Base-by-base conservation (phyloP, 257 asterid species). In the Jacaranda mimosifolia region DNA sequence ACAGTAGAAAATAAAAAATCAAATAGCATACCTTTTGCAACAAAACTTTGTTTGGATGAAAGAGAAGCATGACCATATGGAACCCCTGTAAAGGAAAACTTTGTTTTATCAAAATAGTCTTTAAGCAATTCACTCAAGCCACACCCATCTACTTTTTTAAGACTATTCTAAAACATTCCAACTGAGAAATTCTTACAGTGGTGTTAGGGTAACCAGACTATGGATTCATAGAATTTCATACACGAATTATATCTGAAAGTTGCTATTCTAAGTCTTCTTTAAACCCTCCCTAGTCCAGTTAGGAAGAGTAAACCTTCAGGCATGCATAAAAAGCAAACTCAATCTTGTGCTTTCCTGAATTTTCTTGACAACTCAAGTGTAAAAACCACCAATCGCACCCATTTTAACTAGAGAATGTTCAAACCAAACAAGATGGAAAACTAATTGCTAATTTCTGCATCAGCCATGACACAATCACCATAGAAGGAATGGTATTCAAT, bases 31-130 rank as follows among this genome's bases (percentile, higher is more conserved):
- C 98, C 99, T 91, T 95, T 95, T 26, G 92, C 91, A 73, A 86
- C 90, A 86, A 88, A 87, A 87, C 90, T 84, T 91, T 91, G 96
- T 86, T 88, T 91, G 83, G 97, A 83, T 72, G 97, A 86, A 90
- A 89, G 86, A 87, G 97, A 84, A 18, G 90, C 83, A 73, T 86
- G 97, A 75, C 98, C 98, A 80, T 87, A 90, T 63, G 97, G 97
- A 78, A 85, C 86, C 81, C 99, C 99, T 95, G 99, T 85, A 86
- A 87, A 82, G 85, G 84, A 88, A 81, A 83, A 77, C 80, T 83
- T 63, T 81, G 72, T 82, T 73, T 78, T 86, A 84, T 91, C 88
- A 86, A 81, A 83, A 70, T 65, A 70, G 63, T 72, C 71, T 68
- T 68, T 58, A 67, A 36, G 70, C 9, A 73, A 66, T 62, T 43